Conservation (phyloP, 1,284 basidiomycete genomes). For the Ceratobasidium sp. region DNA sequence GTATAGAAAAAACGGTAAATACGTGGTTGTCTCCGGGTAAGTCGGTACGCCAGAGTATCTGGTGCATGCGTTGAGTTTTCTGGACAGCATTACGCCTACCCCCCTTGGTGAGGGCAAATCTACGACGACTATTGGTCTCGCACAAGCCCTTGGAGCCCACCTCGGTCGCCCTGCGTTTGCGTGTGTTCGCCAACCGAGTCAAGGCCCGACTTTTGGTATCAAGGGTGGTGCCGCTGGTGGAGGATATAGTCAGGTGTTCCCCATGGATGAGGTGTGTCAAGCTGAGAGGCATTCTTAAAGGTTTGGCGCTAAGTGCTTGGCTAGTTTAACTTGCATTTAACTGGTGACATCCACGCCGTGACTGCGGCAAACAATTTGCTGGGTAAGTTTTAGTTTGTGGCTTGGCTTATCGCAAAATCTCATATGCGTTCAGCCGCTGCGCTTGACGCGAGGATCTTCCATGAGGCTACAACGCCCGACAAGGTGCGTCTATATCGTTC, state of each 20-base stretch:
- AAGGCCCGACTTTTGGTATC: conserved; percentile 99
- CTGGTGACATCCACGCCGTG: conserved; percentile 98
- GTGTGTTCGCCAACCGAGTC: conserved; percentile 98
- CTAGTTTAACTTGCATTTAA: conserved; percentile 95
- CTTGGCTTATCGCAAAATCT: neutral
- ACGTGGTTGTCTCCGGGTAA: conserved; percentile 93
- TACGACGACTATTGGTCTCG: conserved; percentile 97
- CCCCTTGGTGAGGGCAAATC: conserved; percentile 99
- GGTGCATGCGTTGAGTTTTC: conserved; percentile 33
- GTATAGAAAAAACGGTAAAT: conserved; percentile 93
- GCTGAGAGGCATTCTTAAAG: neutral
- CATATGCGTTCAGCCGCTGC: conserved; percentile 76
- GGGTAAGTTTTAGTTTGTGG: conserved; percentile 59
- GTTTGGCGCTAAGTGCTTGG: neutral
- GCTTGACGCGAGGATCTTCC: conserved; percentile 97
- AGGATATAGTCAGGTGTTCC: conserved; percentile 98
- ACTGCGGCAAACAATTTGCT: conserved; percentile 98
- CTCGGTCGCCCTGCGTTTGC: conserved; percentile 94
- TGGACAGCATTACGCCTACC: conserved; percentile 90
- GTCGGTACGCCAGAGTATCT: conserved; percentile 1
- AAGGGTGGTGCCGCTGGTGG: conserved; percentile 99
- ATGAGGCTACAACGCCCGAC: conserved; percentile 95
- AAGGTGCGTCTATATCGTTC: conserved; percentile 64
- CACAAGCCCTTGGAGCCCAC: conserved; percentile 96
- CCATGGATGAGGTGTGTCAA: conserved; percentile 92